Base-by-base conservation (phyloP, 202 grass and related monocot species). In the Saccharum hybrid region DNA sequence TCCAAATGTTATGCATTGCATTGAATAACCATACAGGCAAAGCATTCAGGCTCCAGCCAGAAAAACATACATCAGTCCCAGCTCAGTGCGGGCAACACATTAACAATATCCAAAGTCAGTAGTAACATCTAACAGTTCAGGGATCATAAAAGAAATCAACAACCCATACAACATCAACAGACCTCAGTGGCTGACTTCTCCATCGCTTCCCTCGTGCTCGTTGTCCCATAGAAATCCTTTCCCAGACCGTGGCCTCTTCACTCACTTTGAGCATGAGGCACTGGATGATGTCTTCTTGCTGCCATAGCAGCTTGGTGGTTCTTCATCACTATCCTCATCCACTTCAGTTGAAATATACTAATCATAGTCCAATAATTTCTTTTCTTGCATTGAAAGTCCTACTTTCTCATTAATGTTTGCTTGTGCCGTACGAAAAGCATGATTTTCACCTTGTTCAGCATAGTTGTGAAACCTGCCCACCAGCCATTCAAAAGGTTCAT, bases 401-500 rank as follows among this genome's bases (percentile, higher is more conserved):
- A 22, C 33, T 3, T 57, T 31, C 3, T 57, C 72, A 12, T 2
- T 21, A 1, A 2, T 19, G 21, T 40, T 81, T 5, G 15, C 49
- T 2, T 9, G 16, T 48, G 14, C 46, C 12, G 2, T 19, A 11
- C 26, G n/a, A 11, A 80, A 41, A 69, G 8, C 34, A 12, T 51
- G 5, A 14, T 42, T 60, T 31, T 10, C 51, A 81, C 1, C 4
- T n/a, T n/a, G 16, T 43, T 43, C 22, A 0, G 10, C 39, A 62
- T 62, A 11, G 10, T 10, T 4, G 6, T 7, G 7, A 12, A 2
- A 56, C 68, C 61, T 72, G 68, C 59, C 68, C 1, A 36, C 79
- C 3, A 63, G 16, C 80, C 68, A 82, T 23, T 63, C 40, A 61
- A 46, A 46, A 4, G 80, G 54, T 73, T 82, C 54, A 14, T 36